A percentile compares a stretch with the other conserved stretches of the same genome.
These are phyloP conservation scores for Sporobolomyces roseus DNA, from an alignment of 768 basidiomycete genomes.

Conservation along the genomic window DNA sequence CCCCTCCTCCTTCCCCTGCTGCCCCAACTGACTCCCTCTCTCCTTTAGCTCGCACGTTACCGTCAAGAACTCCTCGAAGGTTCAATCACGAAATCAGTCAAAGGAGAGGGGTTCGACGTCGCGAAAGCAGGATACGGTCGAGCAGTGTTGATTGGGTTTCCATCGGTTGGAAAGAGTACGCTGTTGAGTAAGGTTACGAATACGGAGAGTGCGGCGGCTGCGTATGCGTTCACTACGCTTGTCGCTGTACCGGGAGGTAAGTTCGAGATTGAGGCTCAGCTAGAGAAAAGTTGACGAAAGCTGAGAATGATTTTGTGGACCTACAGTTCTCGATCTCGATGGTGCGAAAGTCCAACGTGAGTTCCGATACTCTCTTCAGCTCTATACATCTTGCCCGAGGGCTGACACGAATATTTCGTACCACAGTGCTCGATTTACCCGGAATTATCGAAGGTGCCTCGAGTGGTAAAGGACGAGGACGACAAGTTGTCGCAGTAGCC, in stretches of 20 bases:
- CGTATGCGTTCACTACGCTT: slow-evolving; percentile 50
- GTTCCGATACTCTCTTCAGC: background rate
- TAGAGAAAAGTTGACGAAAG: too few relatives aligned
- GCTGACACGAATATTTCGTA: too few relatives aligned
- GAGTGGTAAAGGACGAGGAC: slow-evolving; percentile 75
- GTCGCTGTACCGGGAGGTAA: slow-evolving; percentile 81
- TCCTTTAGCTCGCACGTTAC: slow-evolving; percentile 57
- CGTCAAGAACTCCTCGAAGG: slow-evolving; percentile 86
- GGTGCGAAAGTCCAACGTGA: slow-evolving; percentile 77
- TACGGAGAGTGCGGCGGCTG: slow-evolving; percentile 77
- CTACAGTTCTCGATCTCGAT: slow-evolving; percentile 81
- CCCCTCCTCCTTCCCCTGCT: slow-evolving; percentile 46
- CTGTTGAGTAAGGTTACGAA: slow-evolving; percentile 86
- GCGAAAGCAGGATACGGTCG: slow-evolving; percentile 40
- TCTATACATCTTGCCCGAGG: too few relatives aligned
- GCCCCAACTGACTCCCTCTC: background rate
- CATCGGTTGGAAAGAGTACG: slow-evolving; percentile 93
- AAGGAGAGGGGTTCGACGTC: slow-evolving; percentile 43
- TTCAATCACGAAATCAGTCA: slow-evolving; percentile 82
- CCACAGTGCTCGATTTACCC: slow-evolving; percentile 45
- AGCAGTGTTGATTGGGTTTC: slow-evolving; percentile 81
- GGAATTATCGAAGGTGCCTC: slow-evolving; percentile 50
- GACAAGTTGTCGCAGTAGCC: slow-evolving; percentile 82
- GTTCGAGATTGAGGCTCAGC: too few relatives aligned
- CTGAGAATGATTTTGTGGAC: too few relatives aligned